Evolutionary conservation across 1,284 basidiomycete species (phyloP).

Genomic region (Chondrostereum purpureum): DNA sequence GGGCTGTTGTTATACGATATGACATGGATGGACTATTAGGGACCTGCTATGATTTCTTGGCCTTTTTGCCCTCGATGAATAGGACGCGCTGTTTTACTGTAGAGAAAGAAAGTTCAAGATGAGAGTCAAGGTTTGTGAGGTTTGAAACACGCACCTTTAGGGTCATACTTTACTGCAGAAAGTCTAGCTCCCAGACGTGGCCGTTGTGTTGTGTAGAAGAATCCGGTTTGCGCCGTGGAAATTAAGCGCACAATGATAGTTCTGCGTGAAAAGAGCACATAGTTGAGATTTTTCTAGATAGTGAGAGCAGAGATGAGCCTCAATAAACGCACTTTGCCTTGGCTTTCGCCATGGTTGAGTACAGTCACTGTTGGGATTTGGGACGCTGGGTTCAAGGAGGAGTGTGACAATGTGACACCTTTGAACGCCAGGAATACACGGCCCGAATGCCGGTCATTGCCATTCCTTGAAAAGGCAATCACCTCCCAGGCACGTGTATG

Average conservation of each 20-base stretch:
- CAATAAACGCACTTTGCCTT: background rate
- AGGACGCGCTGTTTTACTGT: slow-evolving; percentile 68
- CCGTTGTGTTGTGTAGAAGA: slow-evolving; percentile 80
- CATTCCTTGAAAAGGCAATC: too few relatives aligned
- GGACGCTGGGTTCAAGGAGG: too few relatives aligned
- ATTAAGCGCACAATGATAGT: slow-evolving; percentile 81
- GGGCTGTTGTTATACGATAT: too few relatives aligned
- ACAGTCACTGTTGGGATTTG: too few relatives aligned
- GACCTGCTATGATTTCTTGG: too few relatives aligned
- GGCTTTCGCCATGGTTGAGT: background rate
- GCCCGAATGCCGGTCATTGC: too few relatives aligned
- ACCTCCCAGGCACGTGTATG: too few relatives aligned
- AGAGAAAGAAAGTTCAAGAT: background rate
- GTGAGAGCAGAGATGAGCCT: background rate
- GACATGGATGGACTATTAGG: too few relatives aligned
- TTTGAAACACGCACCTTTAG: slow-evolving; percentile 54
- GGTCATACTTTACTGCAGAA: slow-evolving; percentile 86
- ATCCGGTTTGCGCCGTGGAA: slow-evolving; percentile 86
- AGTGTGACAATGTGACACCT: too few relatives aligned
- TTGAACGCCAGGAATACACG: too few relatives aligned
- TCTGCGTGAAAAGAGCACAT: too few relatives aligned
- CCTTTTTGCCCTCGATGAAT: slow-evolving; percentile 75
- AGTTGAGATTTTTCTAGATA: background rate
- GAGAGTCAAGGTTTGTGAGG: too few relatives aligned
- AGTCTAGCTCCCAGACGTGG: slow-evolving; percentile 66